Base-by-base conservation (phyloP, 2,329 filamentous ascomycete genomes). In the Diaporthe citri region DNA sequence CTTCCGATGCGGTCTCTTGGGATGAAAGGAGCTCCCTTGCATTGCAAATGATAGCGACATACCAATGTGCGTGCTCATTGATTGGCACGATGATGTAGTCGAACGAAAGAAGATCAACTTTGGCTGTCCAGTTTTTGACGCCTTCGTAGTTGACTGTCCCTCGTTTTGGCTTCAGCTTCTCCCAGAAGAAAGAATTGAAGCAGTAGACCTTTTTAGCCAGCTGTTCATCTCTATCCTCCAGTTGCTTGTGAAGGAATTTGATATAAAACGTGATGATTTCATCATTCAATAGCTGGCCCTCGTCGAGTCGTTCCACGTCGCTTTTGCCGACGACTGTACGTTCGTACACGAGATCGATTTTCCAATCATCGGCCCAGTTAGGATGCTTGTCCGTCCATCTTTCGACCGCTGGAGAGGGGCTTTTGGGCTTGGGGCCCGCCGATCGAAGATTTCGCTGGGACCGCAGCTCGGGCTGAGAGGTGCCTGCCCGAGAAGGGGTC, bases 21-120 rank as follows among this genome's bases (percentile, higher is more conserved):
- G 17, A 46, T 2, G 81, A 82, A 10, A 91, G 80, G 31, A 97
- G 87, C 70, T 89, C 92, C 4, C 91, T 90, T 3, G 96, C 89
- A 80, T 99, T 98, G 88, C 95, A 98, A 71, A 99, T 96, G 73
- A 99, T 96, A 20, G 95, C 95, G 78, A 98, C 87, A 83, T 97
- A 98, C 97, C 97, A 99, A 83, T 99, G 97, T 1, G 88, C 85
- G 78, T 91, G 87, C 81, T 98, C 94, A 79, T 98, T 97, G 82
- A 99, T 95, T 0, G 97, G 97, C 9, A 99, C 93, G 15, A 98
- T 89, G 75, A 98, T 92, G 82, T 96, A 98, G 81, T 98, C 95
- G 79, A 94, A 95, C 8, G 88, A 89, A 80, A 98, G 94, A 12
- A 99, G 85, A 81, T 99, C 94, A 31, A 96, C 89, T 78, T 92